These are phyloP conservation scores for Waitea zeae DNA, from an alignment of 1,284 basidiomycete genomes.

Conservation along the genomic window DNA sequence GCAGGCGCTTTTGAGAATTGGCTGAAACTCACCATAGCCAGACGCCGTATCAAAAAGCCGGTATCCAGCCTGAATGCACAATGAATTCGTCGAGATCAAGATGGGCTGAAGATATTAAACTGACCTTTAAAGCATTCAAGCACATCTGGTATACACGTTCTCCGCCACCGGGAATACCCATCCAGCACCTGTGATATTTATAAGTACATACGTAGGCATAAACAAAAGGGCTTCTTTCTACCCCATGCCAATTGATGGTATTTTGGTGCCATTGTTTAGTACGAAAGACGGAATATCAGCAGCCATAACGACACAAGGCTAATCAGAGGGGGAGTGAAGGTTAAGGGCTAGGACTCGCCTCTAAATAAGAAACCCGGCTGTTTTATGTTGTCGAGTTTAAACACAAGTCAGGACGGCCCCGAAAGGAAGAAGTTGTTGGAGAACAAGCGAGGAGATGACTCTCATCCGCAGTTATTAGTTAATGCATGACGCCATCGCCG, in stretches of 20 bases:
- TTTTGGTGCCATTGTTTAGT: conserved; percentile 19
- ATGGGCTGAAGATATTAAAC: neutral
- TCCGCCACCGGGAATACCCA: conserved; percentile 18
- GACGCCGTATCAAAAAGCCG: conserved; percentile 20
- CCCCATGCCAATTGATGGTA: conserved; percentile 22
- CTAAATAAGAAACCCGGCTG: too few relatives aligned
- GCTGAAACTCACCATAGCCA: conserved; percentile 7
- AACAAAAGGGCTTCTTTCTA: conserved; percentile 10
- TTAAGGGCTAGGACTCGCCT: too few relatives aligned
- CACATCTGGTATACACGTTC: conserved; percentile 19
- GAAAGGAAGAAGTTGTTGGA: too few relatives aligned
- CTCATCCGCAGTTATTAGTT: too few relatives aligned
- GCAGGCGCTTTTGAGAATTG: conserved; percentile 8
- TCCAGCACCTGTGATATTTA: conserved; percentile 19
- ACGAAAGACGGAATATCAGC: conserved; percentile 13
- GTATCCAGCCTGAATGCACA: conserved; percentile 20
- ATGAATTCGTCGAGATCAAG: neutral
- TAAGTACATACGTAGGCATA: neutral
- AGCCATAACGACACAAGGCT: too few relatives aligned
- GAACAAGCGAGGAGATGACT: too few relatives aligned
- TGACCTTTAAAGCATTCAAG: conserved; percentile 17
- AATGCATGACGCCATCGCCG: too few relatives aligned
- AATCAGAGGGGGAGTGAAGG: too few relatives aligned
- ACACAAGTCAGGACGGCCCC: too few relatives aligned
- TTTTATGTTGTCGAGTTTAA: too few relatives aligned